Evolutionary conservation across 495 filamentous ascomycete genomes (phyloP).

Genomic region (Podospora comata): DNA sequence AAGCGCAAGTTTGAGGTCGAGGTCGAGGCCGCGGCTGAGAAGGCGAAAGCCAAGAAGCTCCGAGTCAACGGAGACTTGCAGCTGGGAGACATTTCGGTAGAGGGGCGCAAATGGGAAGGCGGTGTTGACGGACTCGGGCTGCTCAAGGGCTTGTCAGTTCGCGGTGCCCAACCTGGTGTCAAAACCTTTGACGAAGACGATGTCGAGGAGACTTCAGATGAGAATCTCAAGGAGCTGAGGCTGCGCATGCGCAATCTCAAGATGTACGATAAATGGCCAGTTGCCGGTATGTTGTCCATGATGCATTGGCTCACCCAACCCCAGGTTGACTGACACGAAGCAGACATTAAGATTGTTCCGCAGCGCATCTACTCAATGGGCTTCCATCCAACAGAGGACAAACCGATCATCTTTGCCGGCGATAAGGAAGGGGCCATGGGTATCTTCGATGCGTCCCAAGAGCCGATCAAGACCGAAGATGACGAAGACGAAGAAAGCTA

Average conservation of each 20-base stretch:
- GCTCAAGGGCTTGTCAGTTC: constrained; percentile 43
- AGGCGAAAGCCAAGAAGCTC: constrained; percentile 65
- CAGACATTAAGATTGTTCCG: constrained; percentile 89
- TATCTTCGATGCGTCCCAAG: constrained; percentile 86
- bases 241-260: constrained; percentile 76
- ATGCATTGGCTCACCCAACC: background rate
- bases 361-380: constrained; percentile 84
- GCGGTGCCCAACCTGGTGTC: constrained; percentile 73
- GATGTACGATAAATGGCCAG: constrained; percentile 77
- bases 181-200: constrained; percentile 77
- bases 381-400: constrained; percentile 82
- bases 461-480: constrained; percentile 47
- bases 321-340: constrained; percentile 19
- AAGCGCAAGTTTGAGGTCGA: constrained; percentile 82
- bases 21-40: constrained; percentile 56
- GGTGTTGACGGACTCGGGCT: constrained; percentile 40
- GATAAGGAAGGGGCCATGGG: constrained; percentile 94
- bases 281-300: constrained; percentile 57
- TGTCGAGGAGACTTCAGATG: constrained; percentile 75
- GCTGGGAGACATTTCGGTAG: constrained; percentile 74
- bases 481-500: constrained; percentile 55
- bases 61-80: constrained; percentile 69
- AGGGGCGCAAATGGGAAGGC: constrained; percentile 60
- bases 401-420: constrained; percentile 88
- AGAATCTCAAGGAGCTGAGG: constrained; percentile 69